These are phyloP conservation scores for Meyerozyma elateridarum DNA, from an alignment of 1,139 yeast species.

Conservation along the genomic window DNA sequence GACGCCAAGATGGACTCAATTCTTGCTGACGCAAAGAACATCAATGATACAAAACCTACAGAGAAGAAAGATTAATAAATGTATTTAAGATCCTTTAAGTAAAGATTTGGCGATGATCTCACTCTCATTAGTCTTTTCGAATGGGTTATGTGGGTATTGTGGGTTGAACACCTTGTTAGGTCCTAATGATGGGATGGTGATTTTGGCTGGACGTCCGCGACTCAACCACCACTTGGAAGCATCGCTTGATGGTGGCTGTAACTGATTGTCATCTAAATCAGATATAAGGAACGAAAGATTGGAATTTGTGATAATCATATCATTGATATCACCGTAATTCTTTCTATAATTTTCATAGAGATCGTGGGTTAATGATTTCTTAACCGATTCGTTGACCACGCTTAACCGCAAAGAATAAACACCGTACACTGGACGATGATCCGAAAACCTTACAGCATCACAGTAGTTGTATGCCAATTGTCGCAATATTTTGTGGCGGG, in stretches of 20 bases:
- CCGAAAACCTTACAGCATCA: conserved; percentile 67
- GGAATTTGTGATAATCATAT: conserved; percentile 30
- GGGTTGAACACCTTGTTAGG: conserved; percentile 60
- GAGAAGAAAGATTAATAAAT: not conserved
- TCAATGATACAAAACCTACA: conserved; percentile 7
- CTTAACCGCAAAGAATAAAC: conserved; percentile 56
- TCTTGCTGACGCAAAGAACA: conserved; percentile 34
- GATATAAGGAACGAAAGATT: conserved; percentile 28
- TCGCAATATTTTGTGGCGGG: conserved; percentile 50
- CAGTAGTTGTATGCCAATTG: conserved; percentile 65
- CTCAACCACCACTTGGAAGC: conserved; percentile 87
- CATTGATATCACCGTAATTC: conserved; percentile 38
- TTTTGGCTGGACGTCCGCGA: conserved; percentile 71
- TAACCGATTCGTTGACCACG: conserved; percentile 62
- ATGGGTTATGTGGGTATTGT: conserved; percentile 64
- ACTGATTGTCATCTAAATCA: conserved; percentile 25
- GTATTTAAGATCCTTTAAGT: not conserved
- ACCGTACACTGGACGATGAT: conserved; percentile 91
- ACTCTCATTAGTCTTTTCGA: conserved; percentile 34
- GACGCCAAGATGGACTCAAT: conserved; percentile 52
- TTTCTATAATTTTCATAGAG: conserved; percentile 55
- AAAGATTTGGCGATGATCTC: conserved; percentile 27
- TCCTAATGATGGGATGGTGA: conserved; percentile 40
- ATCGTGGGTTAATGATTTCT: conserved; percentile 51
- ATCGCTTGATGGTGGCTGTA: conserved; percentile 91